A percentile compares a stretch with the other conserved stretches of the same genome.
These are phyloP conservation scores for Pythium vanterpoolii DNA, from an alignment of 352 stramenopile species.

Conservation along the genomic window DNA sequence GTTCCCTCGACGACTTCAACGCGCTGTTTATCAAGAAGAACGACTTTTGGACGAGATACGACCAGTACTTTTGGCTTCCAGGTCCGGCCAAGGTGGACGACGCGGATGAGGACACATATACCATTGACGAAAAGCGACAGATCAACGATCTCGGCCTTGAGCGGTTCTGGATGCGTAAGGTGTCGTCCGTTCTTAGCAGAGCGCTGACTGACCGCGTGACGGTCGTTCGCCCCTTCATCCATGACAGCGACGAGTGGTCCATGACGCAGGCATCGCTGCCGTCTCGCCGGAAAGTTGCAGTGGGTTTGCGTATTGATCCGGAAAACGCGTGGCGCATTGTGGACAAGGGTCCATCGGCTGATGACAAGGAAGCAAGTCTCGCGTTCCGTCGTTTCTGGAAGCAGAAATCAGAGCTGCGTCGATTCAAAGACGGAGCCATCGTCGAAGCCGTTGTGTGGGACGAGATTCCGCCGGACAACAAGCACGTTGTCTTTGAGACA, in stretches of 20 bases:
- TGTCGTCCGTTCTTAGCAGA: constrained; percentile 41
- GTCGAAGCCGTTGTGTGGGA: constrained; percentile 89
- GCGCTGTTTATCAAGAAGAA: constrained; percentile 80
- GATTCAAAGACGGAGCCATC: constrained; percentile 89
- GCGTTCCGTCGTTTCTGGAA: constrained; percentile 90
- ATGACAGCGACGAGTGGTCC: constrained; percentile 45
- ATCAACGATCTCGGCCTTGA: constrained; percentile 80
- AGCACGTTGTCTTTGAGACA: constrained; percentile 63
- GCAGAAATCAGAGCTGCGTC: constrained; percentile 81
- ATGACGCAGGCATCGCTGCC: constrained; percentile 41
- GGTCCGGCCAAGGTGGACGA: constrained; percentile 46
- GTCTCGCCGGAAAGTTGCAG: constrained; percentile 48
- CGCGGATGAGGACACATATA: constrained; percentile 57
- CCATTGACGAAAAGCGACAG: constrained; percentile 53
- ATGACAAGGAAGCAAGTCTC: constrained; percentile 65
- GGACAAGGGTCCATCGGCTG: constrained; percentile 84
- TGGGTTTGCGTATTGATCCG: constrained; percentile 81
- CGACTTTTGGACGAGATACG: constrained; percentile 79
- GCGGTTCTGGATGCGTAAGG: constrained; percentile 59
- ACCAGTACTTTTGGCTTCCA: constrained; percentile 86
- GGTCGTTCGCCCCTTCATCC: constrained; percentile 50
- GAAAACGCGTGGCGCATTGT: constrained; percentile 80
- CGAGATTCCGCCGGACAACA: constrained; percentile 60
- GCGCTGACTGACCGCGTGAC: constrained; percentile 69
- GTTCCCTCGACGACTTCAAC: constrained; percentile 72